phyloP scores from a whole-genome alignment of 257 asterid species.

The Ilex aquifolium region DNA sequence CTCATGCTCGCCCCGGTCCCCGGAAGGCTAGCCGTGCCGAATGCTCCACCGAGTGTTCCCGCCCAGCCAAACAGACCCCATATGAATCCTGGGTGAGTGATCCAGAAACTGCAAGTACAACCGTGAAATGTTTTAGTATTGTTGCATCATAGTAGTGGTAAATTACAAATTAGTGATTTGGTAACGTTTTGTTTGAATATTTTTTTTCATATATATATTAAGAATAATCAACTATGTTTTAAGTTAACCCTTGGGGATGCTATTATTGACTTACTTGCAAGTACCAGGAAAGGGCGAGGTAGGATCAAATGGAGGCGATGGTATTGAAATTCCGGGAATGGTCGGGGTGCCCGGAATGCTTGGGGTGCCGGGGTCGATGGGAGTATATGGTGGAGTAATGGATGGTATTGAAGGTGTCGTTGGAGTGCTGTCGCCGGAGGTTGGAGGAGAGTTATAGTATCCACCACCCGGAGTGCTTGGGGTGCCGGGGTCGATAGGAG shows the following conservation, averaged over 20 bases:
- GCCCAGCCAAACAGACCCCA: conserved; percentile 39
- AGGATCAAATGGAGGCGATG: conserved; percentile 76
- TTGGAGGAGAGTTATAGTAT: conserved; percentile 30
- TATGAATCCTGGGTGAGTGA: conserved; percentile 30
- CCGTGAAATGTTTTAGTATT: background rate
- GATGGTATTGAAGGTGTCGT: conserved; percentile 13
- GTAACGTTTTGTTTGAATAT: too few species aligned
- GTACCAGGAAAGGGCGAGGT: conserved; percentile 74
- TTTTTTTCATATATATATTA: too few species aligned
- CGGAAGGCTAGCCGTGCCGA: conserved; percentile 18
- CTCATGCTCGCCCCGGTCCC: conserved; percentile 14
- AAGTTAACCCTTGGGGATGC: too few species aligned
- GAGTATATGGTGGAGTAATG: conserved; percentile 33
- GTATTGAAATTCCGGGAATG: conserved; percentile 38
- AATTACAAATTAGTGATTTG: too few species aligned
- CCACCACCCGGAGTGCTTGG: conserved; percentile 22
- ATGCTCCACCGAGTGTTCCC: conserved; percentile 28
- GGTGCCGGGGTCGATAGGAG: conserved; percentile 17
- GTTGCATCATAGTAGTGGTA: background rate
- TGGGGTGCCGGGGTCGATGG: conserved; percentile 16
- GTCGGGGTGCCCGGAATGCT: conserved; percentile 20
- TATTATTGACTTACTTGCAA: conserved; percentile 58
- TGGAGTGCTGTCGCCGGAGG: conserved; percentile 26
- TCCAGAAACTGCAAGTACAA: conserved; percentile 36
- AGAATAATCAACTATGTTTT: too few species aligned